Base-by-base conservation (phyloP, 345 rosid species). In the Melastoma malabathricum region DNA sequence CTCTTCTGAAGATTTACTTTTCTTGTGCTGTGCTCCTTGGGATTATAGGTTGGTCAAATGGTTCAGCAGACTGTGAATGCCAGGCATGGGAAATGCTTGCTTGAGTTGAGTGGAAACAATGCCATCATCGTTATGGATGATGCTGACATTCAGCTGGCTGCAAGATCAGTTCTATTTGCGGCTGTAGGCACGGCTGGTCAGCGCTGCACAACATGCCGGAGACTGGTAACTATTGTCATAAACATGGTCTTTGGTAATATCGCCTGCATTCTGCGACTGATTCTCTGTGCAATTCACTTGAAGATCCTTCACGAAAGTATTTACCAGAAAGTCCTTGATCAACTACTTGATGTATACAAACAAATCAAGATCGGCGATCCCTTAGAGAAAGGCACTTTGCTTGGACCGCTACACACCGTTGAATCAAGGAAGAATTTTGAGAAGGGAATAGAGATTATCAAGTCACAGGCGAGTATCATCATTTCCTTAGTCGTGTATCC, bases 141-240 rank as follows among this genome's bases (percentile, higher is more conserved):
- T 55, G 95, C 99, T 6, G 90, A 88, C 66, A 57, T 83, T 53
- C 75, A 69, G 64, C 69, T 92, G 64, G 99, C 99, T 50, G 83
- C 73, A 52, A 86, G 94, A 18, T 82, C 99, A 39, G 79, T 88
- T 61, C 64, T 88, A 45, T 88, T 87, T 68, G 99, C 96, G 50
- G 90, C 99, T 41, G 99, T 88, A 50, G 99, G 99, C 59, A 93
- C 97, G 10, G 97, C 96, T 72, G 97, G 97, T 44, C 99, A 88
- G 56, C 88, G 99, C 58, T 88, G 96, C 80, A 87, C 99, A 59
- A 84, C 99, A 52, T 88, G 95, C 64, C 99, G 97, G 68, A 76
- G 99, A 64, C 99, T 92, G 97, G 97, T 92, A 84, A 17, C 15
- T 22, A 20, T 14, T 18, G 22, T 41, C 47, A 44, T 50, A 18